Percentiles rank a stretch among this genome's conserved stretches.
These are phyloP conservation scores for Phanerochaete sordida DNA, from an alignment of 768 basidiomycete species.

Conservation along the genomic window DNA sequence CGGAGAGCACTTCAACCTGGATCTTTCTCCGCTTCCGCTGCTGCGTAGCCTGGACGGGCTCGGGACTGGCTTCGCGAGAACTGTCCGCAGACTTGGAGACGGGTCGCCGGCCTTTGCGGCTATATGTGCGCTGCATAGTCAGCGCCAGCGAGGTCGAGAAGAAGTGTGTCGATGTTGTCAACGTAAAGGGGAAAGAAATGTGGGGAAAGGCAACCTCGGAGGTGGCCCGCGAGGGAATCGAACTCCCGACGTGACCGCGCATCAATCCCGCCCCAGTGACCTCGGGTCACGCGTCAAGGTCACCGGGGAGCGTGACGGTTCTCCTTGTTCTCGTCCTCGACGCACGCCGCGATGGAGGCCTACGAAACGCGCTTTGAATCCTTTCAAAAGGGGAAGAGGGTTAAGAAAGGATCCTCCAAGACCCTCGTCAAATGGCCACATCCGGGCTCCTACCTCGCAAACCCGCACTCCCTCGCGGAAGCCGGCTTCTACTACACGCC, in stretches of 20 bases:
- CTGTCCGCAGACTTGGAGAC: background rate
- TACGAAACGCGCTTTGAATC: conserved; percentile 53
- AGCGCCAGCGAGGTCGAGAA: background rate
- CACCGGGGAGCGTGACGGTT: background rate
- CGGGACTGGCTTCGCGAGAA: conserved; percentile 3
- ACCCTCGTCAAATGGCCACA: conserved; percentile 74
- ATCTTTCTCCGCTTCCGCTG: background rate
- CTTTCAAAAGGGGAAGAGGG: conserved; percentile 59
- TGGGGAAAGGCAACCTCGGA: background rate
- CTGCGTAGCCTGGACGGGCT: background rate
- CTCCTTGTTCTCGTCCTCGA: background rate
- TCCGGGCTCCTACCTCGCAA: conserved; percentile 58
- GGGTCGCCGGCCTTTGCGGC: conserved; percentile 27
- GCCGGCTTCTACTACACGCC: conserved; percentile 90
- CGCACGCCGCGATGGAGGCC: conserved; percentile 19
- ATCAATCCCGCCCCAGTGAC: background rate
- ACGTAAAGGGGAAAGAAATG: too few relatives aligned
- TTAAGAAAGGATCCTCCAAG: conserved; percentile 49
- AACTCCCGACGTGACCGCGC: background rate
- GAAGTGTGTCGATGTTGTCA: too few relatives aligned
- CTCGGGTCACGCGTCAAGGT: background rate
- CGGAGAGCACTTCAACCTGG: background rate
- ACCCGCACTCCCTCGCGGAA: conserved; percentile 70
- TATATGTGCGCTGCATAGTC: conserved; percentile 34
- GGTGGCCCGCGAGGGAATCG: background rate